Base-by-base conservation (phyloP, 495 filamentous ascomycete genomes). In the Pyronema domesticum region DNA sequence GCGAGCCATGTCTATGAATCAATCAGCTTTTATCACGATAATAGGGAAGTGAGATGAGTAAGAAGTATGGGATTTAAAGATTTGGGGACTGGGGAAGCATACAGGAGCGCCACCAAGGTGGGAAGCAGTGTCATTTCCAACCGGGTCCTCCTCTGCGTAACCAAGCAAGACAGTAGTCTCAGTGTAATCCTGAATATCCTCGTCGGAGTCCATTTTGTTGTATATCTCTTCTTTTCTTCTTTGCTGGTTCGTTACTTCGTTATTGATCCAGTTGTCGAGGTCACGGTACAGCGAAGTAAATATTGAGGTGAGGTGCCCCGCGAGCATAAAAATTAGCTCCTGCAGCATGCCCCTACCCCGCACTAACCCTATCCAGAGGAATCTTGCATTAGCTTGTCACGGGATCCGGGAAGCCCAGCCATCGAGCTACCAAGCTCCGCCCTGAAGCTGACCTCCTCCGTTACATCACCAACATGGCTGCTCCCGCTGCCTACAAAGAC, bases 131-230 rank as follows among this genome's bases (percentile, higher is more conserved):
- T 99, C 89, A 30, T 86, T 85, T 36, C 83, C 80, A 6, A 86
- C 67, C 3, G 48, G 14, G 58, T 91, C 84, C 58, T 78, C 80
- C 0, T 86, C 85, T 6, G 89, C 82, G 66, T 94, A 96, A 14
- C 91, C 91, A 18, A 99, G 79, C 1, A 95, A 78, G 6, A 95
- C 86, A 59, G 80, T 83, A 14, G 91, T 99, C 64, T 89, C 85
- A 8, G 80, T 86, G 63, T 81, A 48, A 56, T 85, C 85, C 34
- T 74, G 81, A 6, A 69, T 76, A 3, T 83, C 86, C 34, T 85
- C 85, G 63, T 95, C 89, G 64, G 83, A 89, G 60, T 91, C 85
- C 89, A 95, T 95, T 53, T 52, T 55, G 39, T 23, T 46, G 23
- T 45, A 13, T 18, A 13, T 51, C 11, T 46, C 34, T 43, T 7